Percentiles rank a stretch among this genome's conserved stretches.
Conservation (phyloP, 2,329 filamentous ascomycete genomes). For the Pseudodiploospora longispora region DNA sequence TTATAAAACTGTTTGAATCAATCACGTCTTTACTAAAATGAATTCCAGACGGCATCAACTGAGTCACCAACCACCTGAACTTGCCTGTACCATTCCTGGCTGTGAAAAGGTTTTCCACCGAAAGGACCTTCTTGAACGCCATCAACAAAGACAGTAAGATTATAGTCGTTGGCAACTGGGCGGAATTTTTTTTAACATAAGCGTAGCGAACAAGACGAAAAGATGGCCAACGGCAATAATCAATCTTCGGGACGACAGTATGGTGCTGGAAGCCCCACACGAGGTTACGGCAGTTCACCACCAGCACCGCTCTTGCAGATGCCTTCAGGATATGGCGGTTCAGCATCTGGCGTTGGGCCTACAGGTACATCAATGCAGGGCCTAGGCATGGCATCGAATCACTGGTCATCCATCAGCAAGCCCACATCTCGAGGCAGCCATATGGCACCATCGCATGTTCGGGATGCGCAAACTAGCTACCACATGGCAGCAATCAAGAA, state of each 20-base stretch:
- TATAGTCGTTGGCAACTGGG: background rate
- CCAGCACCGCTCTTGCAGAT: constrained; percentile 14
- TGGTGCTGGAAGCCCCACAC: constrained; percentile 12
- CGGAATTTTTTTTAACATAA: background rate
- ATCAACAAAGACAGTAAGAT: constrained; percentile 34
- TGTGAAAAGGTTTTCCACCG: constrained; percentile 53
- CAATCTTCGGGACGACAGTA: constrained; percentile 9
- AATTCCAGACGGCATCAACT: constrained; percentile 48
- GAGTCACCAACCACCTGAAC: constrained; percentile 47
- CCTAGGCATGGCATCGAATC: constrained; percentile 9
- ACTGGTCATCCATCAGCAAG: constrained; percentile 16
- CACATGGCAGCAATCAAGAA: constrained; percentile 11
- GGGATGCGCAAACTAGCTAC: constrained; percentile 13
- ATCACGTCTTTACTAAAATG: constrained; percentile 6
- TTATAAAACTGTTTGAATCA: background rate
- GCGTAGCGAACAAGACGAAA: constrained; percentile 17
- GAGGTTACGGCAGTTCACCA: constrained; percentile 9
- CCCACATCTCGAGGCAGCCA: constrained; percentile 9
- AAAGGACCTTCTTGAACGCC: constrained; percentile 51
- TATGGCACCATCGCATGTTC: constrained; percentile 9
- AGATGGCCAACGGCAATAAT: constrained; percentile 1
- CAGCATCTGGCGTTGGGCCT: constrained; percentile 5
- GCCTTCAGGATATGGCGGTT: constrained; percentile 9
- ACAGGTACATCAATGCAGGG: constrained; percentile 7
- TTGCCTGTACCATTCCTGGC: constrained; percentile 41